phyloP scores from a whole-genome alignment of 345 rosid genomes.

The Brassica incana region DNA sequence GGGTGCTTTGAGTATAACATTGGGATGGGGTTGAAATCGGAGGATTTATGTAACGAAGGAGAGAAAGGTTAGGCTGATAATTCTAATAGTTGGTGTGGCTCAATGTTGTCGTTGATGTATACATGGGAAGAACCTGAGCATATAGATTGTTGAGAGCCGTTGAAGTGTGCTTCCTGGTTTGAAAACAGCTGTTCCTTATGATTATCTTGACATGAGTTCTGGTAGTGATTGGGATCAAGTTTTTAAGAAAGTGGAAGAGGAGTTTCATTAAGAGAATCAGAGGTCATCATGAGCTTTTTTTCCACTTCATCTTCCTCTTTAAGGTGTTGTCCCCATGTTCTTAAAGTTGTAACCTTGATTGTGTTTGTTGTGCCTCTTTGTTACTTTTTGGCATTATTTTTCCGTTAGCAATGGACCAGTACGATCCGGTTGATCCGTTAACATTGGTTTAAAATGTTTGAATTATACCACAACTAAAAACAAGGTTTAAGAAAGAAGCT shows the following conservation, averaged over 20 bases:
- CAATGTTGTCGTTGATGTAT: slow-evolving; percentile 67
- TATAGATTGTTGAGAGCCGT: slow-evolving; percentile 63
- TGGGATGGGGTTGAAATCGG: slow-evolving; percentile 53
- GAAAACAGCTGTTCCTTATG: slow-evolving; percentile 69
- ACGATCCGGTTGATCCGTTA: neutral
- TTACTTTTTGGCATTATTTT: neutral
- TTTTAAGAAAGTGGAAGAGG: slow-evolving; percentile 54
- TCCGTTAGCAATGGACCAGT: neutral
- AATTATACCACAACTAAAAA: neutral
- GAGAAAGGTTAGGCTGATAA: slow-evolving; percentile 56
- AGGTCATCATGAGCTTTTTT: slow-evolving; percentile 36
- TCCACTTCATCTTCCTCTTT: neutral
- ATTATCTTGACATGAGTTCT: slow-evolving; percentile 59
- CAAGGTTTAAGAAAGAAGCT: neutral
- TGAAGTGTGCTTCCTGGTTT: slow-evolving; percentile 59
- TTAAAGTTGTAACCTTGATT: neutral
- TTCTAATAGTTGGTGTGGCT: slow-evolving; percentile 85
- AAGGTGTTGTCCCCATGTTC: neutral
- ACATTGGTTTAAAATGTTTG: neutral
- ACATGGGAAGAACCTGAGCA: slow-evolving; percentile 76
- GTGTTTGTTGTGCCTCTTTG: neutral
- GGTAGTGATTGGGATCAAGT: slow-evolving; percentile 85
- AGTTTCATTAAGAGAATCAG: slow-evolving; percentile 42
- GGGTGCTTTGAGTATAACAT: slow-evolving; percentile 50
- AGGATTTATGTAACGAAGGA: slow-evolving; percentile 57